Conservation (phyloP, 2,329 filamentous ascomycete species). For the Coniella vitis region DNA sequence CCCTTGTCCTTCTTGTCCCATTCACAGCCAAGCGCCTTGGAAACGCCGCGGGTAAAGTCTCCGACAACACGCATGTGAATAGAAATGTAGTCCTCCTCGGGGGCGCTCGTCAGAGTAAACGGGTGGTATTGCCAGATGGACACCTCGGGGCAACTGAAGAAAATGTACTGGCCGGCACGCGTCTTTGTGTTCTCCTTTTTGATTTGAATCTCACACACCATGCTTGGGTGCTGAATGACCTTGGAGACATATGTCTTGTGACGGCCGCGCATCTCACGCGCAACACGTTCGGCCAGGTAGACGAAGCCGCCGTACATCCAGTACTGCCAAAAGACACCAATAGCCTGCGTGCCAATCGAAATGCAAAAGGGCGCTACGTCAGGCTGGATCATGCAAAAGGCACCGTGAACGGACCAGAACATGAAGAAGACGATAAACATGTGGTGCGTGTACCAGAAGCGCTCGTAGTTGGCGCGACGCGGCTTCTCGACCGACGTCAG, state of each 20-base stretch:
- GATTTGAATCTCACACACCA: slow-evolving; percentile 86
- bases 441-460: slow-evolving; percentile 88
- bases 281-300: slow-evolving; percentile 73
- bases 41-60: slow-evolving; percentile 68
- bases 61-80: slow-evolving; percentile 79
- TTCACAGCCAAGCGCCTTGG: slow-evolving; percentile 68
- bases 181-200: slow-evolving; percentile 85
- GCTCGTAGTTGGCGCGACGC: slow-evolving; percentile 74
- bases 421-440: slow-evolving; percentile 84
- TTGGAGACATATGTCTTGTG: slow-evolving; percentile 85
- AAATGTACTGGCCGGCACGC: slow-evolving; percentile 78
- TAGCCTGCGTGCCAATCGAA: slow-evolving; percentile 55
- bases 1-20: slow-evolving; percentile 53
- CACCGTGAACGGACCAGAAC: slow-evolving; percentile 85
- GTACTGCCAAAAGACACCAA: slow-evolving; percentile 83
- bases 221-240: slow-evolving; percentile 82
- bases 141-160: slow-evolving; percentile 79
- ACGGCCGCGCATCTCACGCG: slow-evolving; percentile 69
- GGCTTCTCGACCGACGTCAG: slow-evolving; percentile 71
- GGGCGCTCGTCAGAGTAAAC: slow-evolving; percentile 78
- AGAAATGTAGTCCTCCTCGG: slow-evolving; percentile 85
- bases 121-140: slow-evolving; percentile 87
- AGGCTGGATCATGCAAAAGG: slow-evolving; percentile 85
- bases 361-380: slow-evolving; percentile 74
- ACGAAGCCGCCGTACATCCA: slow-evolving; percentile 78